A percentile compares a stretch with the other conserved stretches of the same genome.
phyloP scores from a whole-genome alignment of 768 basidiomycete genomes.

The Coprinopsis cinerea region DNA sequence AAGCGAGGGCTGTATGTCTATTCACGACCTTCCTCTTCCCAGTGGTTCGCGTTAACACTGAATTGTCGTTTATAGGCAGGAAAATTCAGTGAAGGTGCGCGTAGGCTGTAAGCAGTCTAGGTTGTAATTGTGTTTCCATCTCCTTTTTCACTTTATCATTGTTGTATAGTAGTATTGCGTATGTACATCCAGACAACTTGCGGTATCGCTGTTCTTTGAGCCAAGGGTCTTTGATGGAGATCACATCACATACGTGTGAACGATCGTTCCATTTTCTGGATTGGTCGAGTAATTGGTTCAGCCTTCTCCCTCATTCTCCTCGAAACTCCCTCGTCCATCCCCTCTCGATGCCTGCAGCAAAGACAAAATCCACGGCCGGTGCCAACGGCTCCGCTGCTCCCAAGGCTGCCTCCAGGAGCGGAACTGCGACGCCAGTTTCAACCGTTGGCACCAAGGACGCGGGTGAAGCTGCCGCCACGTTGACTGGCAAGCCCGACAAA shows the following conservation, averaged over 20 bases:
- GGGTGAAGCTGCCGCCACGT: conserved; percentile 26
- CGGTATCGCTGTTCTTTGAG: conserved; percentile 1
- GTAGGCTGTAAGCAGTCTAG: too few species aligned
- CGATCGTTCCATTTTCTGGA: conserved; percentile 20
- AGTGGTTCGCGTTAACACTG: not conserved
- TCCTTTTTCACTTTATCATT: too few species aligned
- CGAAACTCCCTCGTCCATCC: conserved; percentile 16
- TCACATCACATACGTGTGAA: conserved; percentile 9
- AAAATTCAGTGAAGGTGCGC: too few species aligned
- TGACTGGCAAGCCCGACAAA: conserved; percentile 76
- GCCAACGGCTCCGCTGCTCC: conserved; percentile 35
- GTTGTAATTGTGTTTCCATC: not conserved
- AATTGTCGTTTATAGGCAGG: too few species aligned
- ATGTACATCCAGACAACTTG: too few species aligned
- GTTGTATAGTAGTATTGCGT: too few species aligned
- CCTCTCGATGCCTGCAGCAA: conserved; percentile 41
- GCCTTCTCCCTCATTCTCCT: conserved; percentile 10
- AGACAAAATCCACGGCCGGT: conserved; percentile 44
- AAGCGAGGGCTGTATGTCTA: not conserved
- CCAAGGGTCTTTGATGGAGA: conserved; percentile 1
- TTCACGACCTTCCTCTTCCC: too few species aligned
- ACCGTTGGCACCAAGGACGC: conserved; percentile 38
- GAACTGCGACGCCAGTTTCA: conserved; percentile 43
- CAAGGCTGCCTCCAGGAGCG: conserved; percentile 41
- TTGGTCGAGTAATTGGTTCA: conserved; percentile 9